These are phyloP conservation scores for Fraxinus xanthoxyloides DNA, from an alignment of 305 asterid species.

Conservation along the genomic window DNA sequence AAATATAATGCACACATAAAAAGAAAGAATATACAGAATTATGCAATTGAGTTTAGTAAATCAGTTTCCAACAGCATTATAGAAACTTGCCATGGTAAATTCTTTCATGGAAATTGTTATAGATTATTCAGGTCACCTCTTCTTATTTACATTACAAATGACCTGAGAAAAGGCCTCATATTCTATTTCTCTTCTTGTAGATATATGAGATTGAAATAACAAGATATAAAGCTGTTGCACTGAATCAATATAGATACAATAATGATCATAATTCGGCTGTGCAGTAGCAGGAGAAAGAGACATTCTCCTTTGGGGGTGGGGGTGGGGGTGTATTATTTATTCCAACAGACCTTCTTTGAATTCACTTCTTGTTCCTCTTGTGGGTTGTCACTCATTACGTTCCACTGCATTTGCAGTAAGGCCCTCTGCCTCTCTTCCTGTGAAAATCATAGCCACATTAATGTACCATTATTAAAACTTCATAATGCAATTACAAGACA, in stretches of 20 bases:
- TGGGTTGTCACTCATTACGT: slow-evolving; percentile 79
- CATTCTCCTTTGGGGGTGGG: background rate
- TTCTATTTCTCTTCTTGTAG: background rate
- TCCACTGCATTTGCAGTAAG: slow-evolving; percentile 91
- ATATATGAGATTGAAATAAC: background rate
- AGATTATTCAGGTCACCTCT: background rate
- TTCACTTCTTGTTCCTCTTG: slow-evolving; percentile 94
- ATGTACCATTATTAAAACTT: slow-evolving; percentile 15
- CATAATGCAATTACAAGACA: slow-evolving; percentile 23
- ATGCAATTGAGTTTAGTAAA: slow-evolving; percentile 2
- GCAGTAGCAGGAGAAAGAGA: slow-evolving; percentile 5
- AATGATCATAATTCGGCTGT: background rate
- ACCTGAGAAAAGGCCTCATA: slow-evolving; percentile 1
- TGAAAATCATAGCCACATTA: slow-evolving; percentile 23
- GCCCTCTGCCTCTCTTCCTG: slow-evolving; percentile 96
- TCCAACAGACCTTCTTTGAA: slow-evolving; percentile 69
- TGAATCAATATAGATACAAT: background rate
- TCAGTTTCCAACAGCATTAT: background rate
- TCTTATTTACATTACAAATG: background rate
- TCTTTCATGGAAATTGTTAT: slow-evolving; percentile 12
- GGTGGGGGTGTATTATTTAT: slow-evolving; percentile 5
- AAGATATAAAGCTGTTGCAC: slow-evolving; percentile 4
- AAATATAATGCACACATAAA: slow-evolving; percentile 5
- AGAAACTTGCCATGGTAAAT: slow-evolving; percentile 1
- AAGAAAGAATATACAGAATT: slow-evolving; percentile 3